These are phyloP conservation scores for Mycosphaerelloides madeirae DNA, from an alignment of 2,329 filamentous ascomycete genomes.

Conservation along the genomic window DNA sequence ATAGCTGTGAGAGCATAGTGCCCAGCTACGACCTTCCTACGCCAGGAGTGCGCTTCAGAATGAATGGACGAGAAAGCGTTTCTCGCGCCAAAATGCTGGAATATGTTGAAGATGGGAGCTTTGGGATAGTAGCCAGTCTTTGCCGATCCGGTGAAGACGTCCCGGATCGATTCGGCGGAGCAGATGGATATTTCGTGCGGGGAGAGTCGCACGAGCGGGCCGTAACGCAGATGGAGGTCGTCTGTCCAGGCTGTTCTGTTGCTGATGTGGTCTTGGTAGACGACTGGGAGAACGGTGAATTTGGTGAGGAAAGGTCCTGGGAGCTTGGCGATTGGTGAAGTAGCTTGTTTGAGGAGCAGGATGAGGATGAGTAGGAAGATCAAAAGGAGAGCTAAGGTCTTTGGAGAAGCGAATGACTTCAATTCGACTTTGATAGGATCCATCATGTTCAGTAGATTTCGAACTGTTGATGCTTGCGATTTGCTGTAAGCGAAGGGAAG, in stretches of 20 bases:
- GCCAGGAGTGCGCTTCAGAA: not conserved
- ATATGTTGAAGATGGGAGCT: conserved; percentile 1
- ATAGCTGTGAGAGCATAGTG: conserved; percentile 1
- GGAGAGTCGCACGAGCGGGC: not conserved
- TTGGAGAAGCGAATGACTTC: too few species aligned
- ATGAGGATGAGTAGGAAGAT: not conserved
- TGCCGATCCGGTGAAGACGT: conserved; percentile 1
- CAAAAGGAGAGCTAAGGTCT: not conserved
- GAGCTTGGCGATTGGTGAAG: not conserved
- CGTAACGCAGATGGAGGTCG: not conserved
- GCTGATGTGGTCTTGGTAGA: conserved; percentile 1
- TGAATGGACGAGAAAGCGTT: conserved; percentile 1
- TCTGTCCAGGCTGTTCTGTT: conserved; percentile 1
- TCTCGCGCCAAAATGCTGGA: conserved; percentile 1
- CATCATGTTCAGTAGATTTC: too few species aligned
- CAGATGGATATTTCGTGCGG: not conserved
- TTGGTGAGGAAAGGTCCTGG: not conserved
- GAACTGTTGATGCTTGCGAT: too few species aligned
- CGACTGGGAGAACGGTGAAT: not conserved
- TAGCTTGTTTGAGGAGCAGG: not conserved
- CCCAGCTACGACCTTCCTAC: not conserved
- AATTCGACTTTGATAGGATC: too few species aligned
- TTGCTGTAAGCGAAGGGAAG: too few species aligned
- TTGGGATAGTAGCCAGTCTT: conserved; percentile 1
- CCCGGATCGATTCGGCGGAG: not conserved